Percentiles rank a stretch among this genome's conserved stretches.
These are phyloP conservation scores for Breviolum minutum DNA, from an alignment of 73 alveolate genomes.

Conservation along the genomic window DNA sequence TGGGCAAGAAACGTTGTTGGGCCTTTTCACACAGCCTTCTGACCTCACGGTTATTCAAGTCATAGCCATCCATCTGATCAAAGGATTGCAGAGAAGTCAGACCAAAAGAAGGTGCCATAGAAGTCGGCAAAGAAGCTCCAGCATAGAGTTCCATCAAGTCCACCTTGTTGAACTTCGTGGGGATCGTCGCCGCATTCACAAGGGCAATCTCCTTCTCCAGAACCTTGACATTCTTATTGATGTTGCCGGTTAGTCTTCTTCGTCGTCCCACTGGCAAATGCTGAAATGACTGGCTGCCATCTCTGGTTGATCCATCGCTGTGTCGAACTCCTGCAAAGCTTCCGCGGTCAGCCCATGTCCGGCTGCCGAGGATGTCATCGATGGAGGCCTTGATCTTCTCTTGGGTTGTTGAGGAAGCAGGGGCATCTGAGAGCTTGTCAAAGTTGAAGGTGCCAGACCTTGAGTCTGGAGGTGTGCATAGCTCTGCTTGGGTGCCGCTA, in stretches of 20 bases:
- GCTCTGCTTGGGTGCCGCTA: background rate
- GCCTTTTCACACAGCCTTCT: background rate
- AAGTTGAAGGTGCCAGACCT: background rate
- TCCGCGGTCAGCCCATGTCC: background rate
- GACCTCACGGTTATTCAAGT: background rate
- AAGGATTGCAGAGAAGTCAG: background rate
- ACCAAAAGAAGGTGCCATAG: background rate
- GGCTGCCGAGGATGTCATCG: conserved; percentile 32
- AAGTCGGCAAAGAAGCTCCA: background rate
- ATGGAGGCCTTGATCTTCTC: conserved; percentile 2
- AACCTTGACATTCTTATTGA: background rate
- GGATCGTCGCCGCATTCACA: background rate
- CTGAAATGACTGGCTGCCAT: background rate
- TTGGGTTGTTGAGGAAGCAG: background rate
- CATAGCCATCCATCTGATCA: background rate
- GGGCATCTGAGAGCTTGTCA: background rate
- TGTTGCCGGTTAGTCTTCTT: background rate
- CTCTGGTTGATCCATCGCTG: background rate
- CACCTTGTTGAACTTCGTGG: background rate
- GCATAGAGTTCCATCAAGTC: background rate
- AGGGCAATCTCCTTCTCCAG: background rate
- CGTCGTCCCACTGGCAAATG: background rate
- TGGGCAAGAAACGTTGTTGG: background rate
- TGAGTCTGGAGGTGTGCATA: background rate
- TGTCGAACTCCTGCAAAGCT: background rate